phyloP scores from a whole-genome alignment of 192 early-diverging fungal genomes.

The Backusella tarrabulga region DNA sequence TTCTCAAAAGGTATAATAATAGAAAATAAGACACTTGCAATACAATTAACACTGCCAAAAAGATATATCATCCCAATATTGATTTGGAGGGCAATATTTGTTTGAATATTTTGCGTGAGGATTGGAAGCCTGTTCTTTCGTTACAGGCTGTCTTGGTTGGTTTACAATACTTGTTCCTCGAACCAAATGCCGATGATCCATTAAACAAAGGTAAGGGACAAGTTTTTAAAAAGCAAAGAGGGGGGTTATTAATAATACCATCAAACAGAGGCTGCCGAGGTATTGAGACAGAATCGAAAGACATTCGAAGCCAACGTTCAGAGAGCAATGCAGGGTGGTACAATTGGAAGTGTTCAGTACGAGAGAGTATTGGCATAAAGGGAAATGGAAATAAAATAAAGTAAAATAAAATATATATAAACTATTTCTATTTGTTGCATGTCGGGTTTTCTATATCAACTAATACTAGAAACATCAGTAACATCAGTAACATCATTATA shows the following conservation, averaged over 20 bases:
- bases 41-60: not conserved
- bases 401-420: not conserved
- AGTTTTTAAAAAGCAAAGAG: not conserved
- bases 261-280: constrained; percentile 76
- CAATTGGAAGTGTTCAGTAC: constrained; percentile 63
- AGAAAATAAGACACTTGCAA: not conserved
- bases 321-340: constrained; percentile 76
- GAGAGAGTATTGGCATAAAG: constrained; percentile 58
- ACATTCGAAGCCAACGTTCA: constrained; percentile 78
- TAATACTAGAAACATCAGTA: too few species aligned
- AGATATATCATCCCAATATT: constrained; percentile 98
- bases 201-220: constrained; percentile 79
- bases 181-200: constrained; percentile 96
- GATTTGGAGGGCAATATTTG: constrained; percentile 96
- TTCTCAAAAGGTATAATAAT: constrained; percentile 85
- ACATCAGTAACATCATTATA: too few species aligned
- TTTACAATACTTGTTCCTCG: constrained; percentile 88
- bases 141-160: constrained; percentile 90
- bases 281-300: constrained; percentile 65
- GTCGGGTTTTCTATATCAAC: too few species aligned
- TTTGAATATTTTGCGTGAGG: constrained; percentile 94
- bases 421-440: not conserved
- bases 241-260: not conserved
- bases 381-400: not conserved
- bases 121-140: constrained; percentile 99